Percentiles rank a stretch among this genome's conserved stretches.
Conservation (phyloP, 805 yeast species). For the Tetrapisispora nanseiensis region DNA sequence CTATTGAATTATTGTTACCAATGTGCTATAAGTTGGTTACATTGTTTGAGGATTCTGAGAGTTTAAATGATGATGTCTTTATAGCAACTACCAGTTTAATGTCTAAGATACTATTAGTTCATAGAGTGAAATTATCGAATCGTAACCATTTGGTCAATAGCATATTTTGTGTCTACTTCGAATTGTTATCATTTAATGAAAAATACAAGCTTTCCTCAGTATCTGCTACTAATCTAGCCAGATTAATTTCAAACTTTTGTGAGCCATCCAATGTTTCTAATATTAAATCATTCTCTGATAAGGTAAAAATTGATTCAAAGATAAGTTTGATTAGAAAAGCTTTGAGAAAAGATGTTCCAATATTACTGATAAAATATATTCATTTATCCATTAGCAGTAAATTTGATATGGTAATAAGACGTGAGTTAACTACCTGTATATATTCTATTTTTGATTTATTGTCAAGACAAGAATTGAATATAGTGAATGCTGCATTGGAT, state of each 20-base stretch:
- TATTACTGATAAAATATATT: slow-evolving; percentile 50
- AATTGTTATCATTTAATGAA: slow-evolving; percentile 30
- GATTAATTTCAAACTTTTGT: slow-evolving; percentile 60
- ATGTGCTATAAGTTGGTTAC: slow-evolving; percentile 8
- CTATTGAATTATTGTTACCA: slow-evolving; percentile 46
- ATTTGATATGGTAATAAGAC: slow-evolving; percentile 38
- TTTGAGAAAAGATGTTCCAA: slow-evolving; percentile 54
- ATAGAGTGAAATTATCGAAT: slow-evolving; percentile 57
- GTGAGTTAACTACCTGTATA: slow-evolving; percentile 44
- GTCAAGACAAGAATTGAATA: slow-evolving; percentile 53
- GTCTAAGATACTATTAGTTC: slow-evolving; percentile 54
- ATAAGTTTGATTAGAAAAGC: slow-evolving; percentile 46
- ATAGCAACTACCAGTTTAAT: slow-evolving; percentile 37
- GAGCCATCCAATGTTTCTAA: slow-evolving; percentile 43
- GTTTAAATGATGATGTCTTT: slow-evolving; percentile 28
- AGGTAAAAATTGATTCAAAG: slow-evolving; percentile 42
- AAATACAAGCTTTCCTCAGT: slow-evolving; percentile 16
- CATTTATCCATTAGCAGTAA: slow-evolving; percentile 41
- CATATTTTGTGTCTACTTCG: slow-evolving; percentile 42
- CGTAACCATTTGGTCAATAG: slow-evolving; percentile 60
- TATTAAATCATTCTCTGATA: slow-evolving; percentile 20
- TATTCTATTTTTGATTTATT: slow-evolving; percentile 59
- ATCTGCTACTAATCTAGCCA: slow-evolving; percentile 41
- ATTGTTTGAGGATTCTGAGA: background rate
- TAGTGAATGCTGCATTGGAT: slow-evolving; percentile 59